A percentile compares a stretch with the other conserved stretches of the same genome.
phyloP scores from a whole-genome alignment of 2,329 filamentous ascomycete species.

The Xylariaceae sp. region DNA sequence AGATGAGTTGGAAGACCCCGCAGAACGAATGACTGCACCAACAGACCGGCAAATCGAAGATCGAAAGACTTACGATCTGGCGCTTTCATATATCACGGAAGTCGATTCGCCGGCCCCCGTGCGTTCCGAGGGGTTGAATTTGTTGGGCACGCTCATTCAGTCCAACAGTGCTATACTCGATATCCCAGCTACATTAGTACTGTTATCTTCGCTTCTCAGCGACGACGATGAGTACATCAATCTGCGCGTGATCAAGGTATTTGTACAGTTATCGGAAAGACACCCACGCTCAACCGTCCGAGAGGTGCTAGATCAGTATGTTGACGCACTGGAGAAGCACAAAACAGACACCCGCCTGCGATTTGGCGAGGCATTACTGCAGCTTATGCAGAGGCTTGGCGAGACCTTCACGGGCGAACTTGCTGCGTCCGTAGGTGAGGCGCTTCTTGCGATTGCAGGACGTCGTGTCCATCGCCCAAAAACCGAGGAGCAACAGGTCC shows the following conservation, averaged over 20 bases:
- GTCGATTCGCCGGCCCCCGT: conserved; percentile 60
- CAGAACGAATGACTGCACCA: conserved; percentile 35
- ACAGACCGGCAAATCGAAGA: conserved; percentile 52
- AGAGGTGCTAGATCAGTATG: conserved; percentile 62
- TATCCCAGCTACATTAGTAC: conserved; percentile 57
- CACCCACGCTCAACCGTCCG: conserved; percentile 58
- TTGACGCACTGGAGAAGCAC: conserved; percentile 56
- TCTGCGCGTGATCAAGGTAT: conserved; percentile 59
- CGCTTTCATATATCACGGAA: conserved; percentile 58
- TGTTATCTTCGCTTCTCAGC: conserved; percentile 58
- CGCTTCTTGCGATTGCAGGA: conserved; percentile 58
- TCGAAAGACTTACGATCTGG: conserved; percentile 56
- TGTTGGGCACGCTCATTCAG: conserved; percentile 54
- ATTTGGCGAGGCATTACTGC: conserved; percentile 62
- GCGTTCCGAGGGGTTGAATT: conserved; percentile 58
- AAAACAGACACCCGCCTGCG: conserved; percentile 60
- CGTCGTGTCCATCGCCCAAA: conserved; percentile 57
- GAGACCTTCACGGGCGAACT: conserved; percentile 50
- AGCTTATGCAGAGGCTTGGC: conserved; percentile 57
- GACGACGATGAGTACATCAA: conserved; percentile 69
- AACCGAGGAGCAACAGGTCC: conserved; percentile 51
- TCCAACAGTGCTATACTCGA: conserved; percentile 56
- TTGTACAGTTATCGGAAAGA: conserved; percentile 54
- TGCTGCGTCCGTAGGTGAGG: conserved; percentile 49
- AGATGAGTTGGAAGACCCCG: conserved; percentile 46